Percentiles rank a stretch among this genome's conserved stretches.
phyloP scores from a whole-genome alignment of 345 rosid genomes.

The Citrus trifoliata region DNA sequence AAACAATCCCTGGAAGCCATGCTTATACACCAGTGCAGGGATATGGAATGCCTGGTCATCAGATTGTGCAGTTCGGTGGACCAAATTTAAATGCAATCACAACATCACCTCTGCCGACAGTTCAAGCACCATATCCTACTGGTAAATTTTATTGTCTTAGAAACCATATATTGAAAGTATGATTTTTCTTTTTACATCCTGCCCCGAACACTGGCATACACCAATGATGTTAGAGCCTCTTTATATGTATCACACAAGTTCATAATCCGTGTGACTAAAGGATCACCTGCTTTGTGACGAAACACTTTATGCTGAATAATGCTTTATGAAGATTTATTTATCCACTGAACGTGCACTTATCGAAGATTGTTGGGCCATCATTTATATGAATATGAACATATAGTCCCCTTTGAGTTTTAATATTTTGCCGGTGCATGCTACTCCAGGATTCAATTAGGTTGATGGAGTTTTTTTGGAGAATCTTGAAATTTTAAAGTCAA shows the following conservation, averaged over 20 bases:
- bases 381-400: not conserved
- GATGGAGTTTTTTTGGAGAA: not conserved
- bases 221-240: not conserved
- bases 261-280: not conserved
- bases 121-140: slow-evolving; percentile 71
- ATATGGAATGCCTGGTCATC: slow-evolving; percentile 73
- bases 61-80: slow-evolving; percentile 61
- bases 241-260: not conserved
- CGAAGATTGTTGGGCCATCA: not conserved
- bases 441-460: not conserved
- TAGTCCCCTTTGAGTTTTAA: not conserved
- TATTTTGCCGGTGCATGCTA: not conserved
- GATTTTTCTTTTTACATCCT: not conserved
- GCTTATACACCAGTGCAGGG: slow-evolving; percentile 69
- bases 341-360: not conserved
- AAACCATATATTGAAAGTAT: not conserved
- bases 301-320: not conserved
- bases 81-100: slow-evolving; percentile 54
- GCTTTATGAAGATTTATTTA: not conserved
- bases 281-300: not conserved
- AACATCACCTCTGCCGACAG: slow-evolving; percentile 57
- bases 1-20: slow-evolving; percentile 58
- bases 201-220: not conserved
- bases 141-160: slow-evolving; percentile 28
- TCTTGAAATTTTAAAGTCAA: not conserved